Evolutionary conservation across 805 yeast genomes (phyloP), one percentile per base, ranked within the genome.

Genomic region (Yamadazyma akitaensis): DNA sequence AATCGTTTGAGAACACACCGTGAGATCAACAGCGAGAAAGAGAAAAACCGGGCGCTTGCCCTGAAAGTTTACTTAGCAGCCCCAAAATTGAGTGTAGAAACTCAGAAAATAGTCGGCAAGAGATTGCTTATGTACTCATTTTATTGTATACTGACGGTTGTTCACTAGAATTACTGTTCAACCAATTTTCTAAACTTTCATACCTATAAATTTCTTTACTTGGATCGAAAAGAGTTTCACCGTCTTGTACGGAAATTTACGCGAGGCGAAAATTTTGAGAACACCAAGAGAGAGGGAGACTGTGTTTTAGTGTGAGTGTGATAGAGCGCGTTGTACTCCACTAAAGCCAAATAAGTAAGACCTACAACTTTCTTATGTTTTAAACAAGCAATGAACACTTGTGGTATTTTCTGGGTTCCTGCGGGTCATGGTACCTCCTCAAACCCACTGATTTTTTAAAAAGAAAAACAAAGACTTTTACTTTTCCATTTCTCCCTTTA

Each of bases 21-120:
- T 31, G 43, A 40, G 43, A 40, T 40, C 43, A 40, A 30, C 36
- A 21, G 43, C 30, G 43, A 40, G 43, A 40, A 18, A 30, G 35
- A n/a, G 41, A 38, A 38, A 38, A 38, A 38, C 33, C 17, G 41
- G 41, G 43, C 43, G 36, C 36, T 19, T 30, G 43, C 41, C 39
- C 39, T 18, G 14, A 38, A 14, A 16, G 41, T 37, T 37, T 37
- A 37, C 25, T 11, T 8, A 6, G 13, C 7, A 34, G 37, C 24
- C 16, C 9, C 12, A 11, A 28, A 13, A 28, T 28, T 28, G 24
- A 10, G 21, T n/a, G 16, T 17, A 16, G 37, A 34, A 24, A 5
- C 24, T 34, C 32, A 28, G n/a, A 28, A 28, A 11, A 3, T 11
- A 5, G 32, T 12, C 9, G 10, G 5, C n/a, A 28, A 28, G 32